Base-by-base conservation (phyloP, 2,329 filamentous ascomycete genomes). In the Phyllosticta citribraziliensis region DNA sequence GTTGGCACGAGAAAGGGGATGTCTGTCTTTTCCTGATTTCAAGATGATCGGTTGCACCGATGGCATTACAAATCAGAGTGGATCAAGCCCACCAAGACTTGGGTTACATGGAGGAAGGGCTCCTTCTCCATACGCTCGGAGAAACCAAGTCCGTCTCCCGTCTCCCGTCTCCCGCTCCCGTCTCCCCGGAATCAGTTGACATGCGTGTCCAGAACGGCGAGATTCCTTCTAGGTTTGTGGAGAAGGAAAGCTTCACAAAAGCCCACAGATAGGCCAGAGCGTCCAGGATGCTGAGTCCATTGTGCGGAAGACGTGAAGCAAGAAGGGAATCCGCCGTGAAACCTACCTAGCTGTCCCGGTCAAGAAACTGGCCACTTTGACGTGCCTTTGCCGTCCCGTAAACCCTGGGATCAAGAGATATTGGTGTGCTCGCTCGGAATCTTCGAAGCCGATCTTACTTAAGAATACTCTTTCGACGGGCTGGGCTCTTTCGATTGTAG, bases 1-100 rank as follows among this genome's bases (percentile, higher is more conserved):
- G 52, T 55, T 22, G 6, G 24, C 3, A 55, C 27, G 12, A 17
- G 14, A 9, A 12, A 11, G 35, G 25, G 20, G 12, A 20, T 27
- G 24, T 5, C 14, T 24, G 6, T 70, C 33, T 57, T 19, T 57
- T 47, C 22, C 40, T 22, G 56, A n/a, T 11, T 17, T 22, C 25
- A 27, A 19, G 24, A 19, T n/a, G n/a, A 19, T 33, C 3, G 10
- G 17, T 52, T 27, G 14, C 51, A n/a, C n/a, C 22, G 35, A 30
- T 25, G 22, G 17, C 24, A 51, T 12, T 47, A 27, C 25, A 30
- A 30, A 27, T 12, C 22, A 30, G 22, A 52, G 40, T 57, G 56
- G 24, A 58, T 33, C 56, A 47, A 52, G 17, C 12, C 8, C 8
- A 24, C 17, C 17, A n/a, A 17, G n/a, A n/a, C 4, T 47, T 47